Percentiles rank a stretch among this genome's conserved stretches.
phyloP scores from a whole-genome alignment of 2,329 filamentous ascomycete species.

The Penicillium sp. region DNA sequence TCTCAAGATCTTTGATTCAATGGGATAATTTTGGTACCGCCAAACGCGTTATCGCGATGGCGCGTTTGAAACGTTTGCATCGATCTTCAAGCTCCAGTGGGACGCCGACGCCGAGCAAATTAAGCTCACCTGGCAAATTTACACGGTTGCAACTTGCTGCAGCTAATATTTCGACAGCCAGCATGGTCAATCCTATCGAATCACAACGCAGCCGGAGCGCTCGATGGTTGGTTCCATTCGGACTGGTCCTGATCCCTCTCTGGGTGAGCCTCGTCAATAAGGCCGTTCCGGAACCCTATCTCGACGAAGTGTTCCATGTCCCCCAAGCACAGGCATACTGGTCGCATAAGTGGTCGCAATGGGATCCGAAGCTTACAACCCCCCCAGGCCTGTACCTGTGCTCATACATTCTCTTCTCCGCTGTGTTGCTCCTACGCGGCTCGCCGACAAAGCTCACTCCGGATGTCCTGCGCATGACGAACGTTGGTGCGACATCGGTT shows the following conservation, averaged over 20 bases:
- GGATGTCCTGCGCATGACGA: conserved; percentile 37
- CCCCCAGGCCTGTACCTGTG: conserved; percentile 73
- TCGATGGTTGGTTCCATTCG: conserved; percentile 38
- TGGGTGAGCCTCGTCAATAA: conserved; percentile 48
- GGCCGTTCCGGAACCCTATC: conserved; percentile 56
- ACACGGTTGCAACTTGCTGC: neutral
- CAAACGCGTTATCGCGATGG: neutral
- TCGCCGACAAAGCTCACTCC: conserved; percentile 34
- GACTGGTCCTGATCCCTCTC: conserved; percentile 32
- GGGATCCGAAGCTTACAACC: conserved; percentile 97
- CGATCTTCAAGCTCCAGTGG: neutral
- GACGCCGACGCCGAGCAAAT: neutral
- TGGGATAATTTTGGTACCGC: too few species aligned
- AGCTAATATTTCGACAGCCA: conserved; percentile 13
- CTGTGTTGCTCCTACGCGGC: conserved; percentile 22
- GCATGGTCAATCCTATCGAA: conserved; percentile 32
- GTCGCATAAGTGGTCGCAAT: conserved; percentile 65
- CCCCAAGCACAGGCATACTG: conserved; percentile 90
- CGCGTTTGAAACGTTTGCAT: conserved; percentile 37
- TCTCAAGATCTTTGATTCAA: too few species aligned
- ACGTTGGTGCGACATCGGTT: conserved; percentile 36
- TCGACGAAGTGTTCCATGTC: conserved; percentile 61
- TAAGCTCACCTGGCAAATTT: neutral
- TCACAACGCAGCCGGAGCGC: conserved; percentile 36
- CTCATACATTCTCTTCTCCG: conserved; percentile 47